Evolutionary conservation across 1,139 yeast genomes (phyloP), one percentile per base, ranked within the genome.

Genomic region (Arxiozyma bovina): DNA sequence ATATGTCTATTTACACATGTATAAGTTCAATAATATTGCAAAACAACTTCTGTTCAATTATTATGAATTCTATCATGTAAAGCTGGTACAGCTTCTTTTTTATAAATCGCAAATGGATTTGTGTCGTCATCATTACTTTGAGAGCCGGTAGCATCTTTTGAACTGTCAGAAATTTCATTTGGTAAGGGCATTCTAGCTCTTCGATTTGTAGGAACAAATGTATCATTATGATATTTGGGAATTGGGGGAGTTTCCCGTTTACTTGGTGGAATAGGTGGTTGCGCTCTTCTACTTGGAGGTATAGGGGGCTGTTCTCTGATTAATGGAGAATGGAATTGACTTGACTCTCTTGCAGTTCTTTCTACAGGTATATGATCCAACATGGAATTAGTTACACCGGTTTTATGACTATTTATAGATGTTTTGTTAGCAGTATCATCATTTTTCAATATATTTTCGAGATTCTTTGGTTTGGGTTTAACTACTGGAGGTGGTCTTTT

Each of bases 61-160:
- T 60, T 60, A 50, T 64, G 70, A 45, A 68, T 51, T 48, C 70
- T 61, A 52, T 73, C 70, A 27, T 65, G 63, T 47, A 68, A 68
- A 27, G 61, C 55, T 1, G 76, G 76, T 17, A 73, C 76, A 7
- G 73, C 75, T 42, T 67, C 66, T 54, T 65, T 70, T 55, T 70
- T 56, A 51, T 73, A 73, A 34, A 66, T 63, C 12, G 63, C 62
- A 59, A 73, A 73, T 38, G 76, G 75, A 53, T 72, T 63, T n/a
- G 50, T 57, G 41, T 56, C 59, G n/a, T 53, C 55, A 53, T 50
- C 54, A 22, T 51, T 51, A n/a, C 41, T 48, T 20, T 50, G 53
- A 46, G 48, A 25, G 56, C 17, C 18, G 55, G 42, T 43, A 9
- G 42, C 41, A 23, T 30, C 22, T 17, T 25, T 27, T n/a, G 22